Evolutionary conservation across 306 rosid genomes (phyloP).

Genomic region (Delonix regia): DNA sequence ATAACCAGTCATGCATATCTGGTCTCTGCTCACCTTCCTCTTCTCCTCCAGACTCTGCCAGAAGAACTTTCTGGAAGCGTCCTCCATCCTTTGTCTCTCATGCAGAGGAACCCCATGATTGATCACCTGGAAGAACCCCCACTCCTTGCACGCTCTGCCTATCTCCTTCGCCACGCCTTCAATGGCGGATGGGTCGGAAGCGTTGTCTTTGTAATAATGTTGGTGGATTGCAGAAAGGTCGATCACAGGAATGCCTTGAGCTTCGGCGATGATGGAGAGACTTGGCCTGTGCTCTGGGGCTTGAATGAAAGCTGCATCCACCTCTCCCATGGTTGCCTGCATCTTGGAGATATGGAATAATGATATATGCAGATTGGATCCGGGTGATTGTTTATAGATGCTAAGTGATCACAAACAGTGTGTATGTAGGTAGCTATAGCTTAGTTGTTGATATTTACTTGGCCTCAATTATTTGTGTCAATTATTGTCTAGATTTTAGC

Average conservation of each 20-base stretch:
- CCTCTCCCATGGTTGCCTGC: constrained; percentile 11
- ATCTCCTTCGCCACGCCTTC: background rate
- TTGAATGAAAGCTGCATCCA: background rate
- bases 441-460: no score
- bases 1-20: background rate
- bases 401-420: no score
- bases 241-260: background rate
- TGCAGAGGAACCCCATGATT: constrained; percentile 71
- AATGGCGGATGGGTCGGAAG: background rate
- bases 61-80: constrained; percentile 54
- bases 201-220: background rate
- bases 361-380: no score
- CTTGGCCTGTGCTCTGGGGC: background rate
- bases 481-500: no score
- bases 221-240: background rate
- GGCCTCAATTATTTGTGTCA: no score
- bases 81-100: constrained; percentile 42
- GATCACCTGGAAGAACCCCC: constrained; percentile 44
- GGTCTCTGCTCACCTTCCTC: constrained; percentile 45
- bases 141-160: background rate
- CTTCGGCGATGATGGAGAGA: background rate
- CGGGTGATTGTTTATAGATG: no score
- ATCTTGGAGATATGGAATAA: no score
- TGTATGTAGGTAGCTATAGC: no score
- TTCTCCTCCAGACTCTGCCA: constrained; percentile 56